These are phyloP conservation scores for Parathielavia hyrcaniae DNA, from an alignment of 495 filamentous ascomycete species.

Conservation along the genomic window DNA sequence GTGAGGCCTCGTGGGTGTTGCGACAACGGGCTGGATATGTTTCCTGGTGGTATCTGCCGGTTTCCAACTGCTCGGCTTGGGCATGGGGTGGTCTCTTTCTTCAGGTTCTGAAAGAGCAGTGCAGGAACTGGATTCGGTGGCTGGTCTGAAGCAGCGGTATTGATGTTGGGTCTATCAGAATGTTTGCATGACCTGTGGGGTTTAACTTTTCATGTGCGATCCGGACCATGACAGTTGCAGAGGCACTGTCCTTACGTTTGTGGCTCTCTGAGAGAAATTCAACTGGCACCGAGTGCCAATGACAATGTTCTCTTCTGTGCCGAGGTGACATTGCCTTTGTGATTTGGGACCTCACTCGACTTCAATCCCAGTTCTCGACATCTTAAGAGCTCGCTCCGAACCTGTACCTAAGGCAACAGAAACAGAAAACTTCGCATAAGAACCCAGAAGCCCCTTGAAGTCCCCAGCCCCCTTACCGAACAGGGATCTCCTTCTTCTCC, in stretches of 20 bases:
- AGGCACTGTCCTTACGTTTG: background rate
- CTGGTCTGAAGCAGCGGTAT: too few relatives aligned
- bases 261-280: background rate
- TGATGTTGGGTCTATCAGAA: background rate
- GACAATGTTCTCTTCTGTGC: background rate
- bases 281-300: background rate
- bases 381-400: background rate
- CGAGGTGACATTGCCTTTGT: background rate
- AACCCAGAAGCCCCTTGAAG: too few relatives aligned
- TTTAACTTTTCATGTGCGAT: background rate
- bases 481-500: slow-evolving; percentile 36
- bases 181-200: slow-evolving; percentile 2
- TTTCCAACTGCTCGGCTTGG: background rate
- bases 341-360: background rate
- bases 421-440: background rate
- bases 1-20: background rate
- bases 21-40: background rate
- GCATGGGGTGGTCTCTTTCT: background rate
- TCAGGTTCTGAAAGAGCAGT: background rate
- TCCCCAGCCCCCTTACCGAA: slow-evolving; percentile 16
- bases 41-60: background rate
- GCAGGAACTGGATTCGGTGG: too few relatives aligned
- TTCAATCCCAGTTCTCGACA: background rate
- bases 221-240: background rate
- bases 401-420: background rate